Percentiles rank a stretch among this genome's conserved stretches.
Conservation (phyloP, 2,329 filamentous ascomycete genomes). For the Ophioceras dolichostomum region DNA sequence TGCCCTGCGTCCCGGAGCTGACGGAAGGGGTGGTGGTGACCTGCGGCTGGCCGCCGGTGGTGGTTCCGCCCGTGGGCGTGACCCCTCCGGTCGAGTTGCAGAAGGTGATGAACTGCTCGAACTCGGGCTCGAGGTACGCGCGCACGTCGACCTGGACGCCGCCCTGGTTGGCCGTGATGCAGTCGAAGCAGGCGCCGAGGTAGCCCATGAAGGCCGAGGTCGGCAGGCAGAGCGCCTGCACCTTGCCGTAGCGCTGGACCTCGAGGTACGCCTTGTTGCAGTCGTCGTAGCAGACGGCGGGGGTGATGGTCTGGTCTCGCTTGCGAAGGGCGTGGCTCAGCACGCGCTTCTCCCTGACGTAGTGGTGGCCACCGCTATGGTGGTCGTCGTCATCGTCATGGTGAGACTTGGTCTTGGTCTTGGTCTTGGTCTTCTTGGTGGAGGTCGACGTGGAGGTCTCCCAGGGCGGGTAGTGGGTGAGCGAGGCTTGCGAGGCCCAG, state of each 20-base stretch:
- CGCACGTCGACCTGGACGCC: constrained; percentile 13
- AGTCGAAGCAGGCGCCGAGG: constrained; percentile 26
- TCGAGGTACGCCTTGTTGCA: constrained; percentile 40
- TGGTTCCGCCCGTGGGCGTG: neutral
- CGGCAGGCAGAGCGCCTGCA: constrained; percentile 26
- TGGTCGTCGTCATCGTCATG: too few relatives aligned
- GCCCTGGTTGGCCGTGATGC: constrained; percentile 20
- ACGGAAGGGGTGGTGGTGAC: constrained; percentile 3
- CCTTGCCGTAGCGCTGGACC: constrained; percentile 34
- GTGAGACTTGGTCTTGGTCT: constrained; percentile 7
- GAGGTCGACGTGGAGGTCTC: constrained; percentile 6
- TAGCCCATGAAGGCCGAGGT: constrained; percentile 27
- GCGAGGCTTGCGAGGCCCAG: constrained; percentile 36
- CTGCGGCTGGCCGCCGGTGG: constrained; percentile 1
- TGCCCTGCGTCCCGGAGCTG: constrained; percentile 5
- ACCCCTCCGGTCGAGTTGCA: constrained; percentile 18
- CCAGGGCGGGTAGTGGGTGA: constrained; percentile 26
- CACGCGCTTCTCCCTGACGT: neutral
- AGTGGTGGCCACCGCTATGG: neutral
- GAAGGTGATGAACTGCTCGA: constrained; percentile 31
- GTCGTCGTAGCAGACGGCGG: constrained; percentile 34
- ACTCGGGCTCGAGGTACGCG: constrained; percentile 22
- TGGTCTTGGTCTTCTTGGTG: constrained; percentile 4
- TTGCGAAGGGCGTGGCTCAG: constrained; percentile 17
- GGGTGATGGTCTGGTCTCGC: constrained; percentile 25